Base-by-base conservation (phyloP, 345 rosid species). In the thale cress (Arabidopsis thaliana) region DNA sequence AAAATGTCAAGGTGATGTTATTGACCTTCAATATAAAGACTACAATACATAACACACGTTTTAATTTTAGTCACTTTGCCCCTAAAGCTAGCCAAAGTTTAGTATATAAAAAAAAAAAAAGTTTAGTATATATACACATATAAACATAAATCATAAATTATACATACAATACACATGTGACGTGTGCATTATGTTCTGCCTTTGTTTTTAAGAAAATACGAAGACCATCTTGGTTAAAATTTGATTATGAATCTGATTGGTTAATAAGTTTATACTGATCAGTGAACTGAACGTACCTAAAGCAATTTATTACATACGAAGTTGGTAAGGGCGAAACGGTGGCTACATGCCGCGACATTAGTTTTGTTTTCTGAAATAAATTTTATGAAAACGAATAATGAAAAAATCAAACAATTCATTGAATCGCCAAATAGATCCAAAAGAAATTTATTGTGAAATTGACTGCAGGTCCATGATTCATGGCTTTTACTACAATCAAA, bases 401-500 rank as follows among this genome's bases (percentile, higher is more conserved):
- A 62, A 45, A 45, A 41, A 41, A 52, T 42, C 25, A 61, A 62
- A 64, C 32, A 57, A 57, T 71, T 66, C 53, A 77, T 28, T 77
- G 53, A 63, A 38, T 70, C 14, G 30, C 36, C 67, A 70, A 56
- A 77, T 37, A 71, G 59, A 64, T 71, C 76, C 72, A 77, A 71
- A 77, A 64, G 2, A 57, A 64, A 71, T 56, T 77, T 14, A 71
- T 48, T 57, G 80, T 33, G 72, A 65, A 57, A 71, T 71, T 58
- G 80, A 77, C 80, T 50, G 37, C 28, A 77, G 28, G 55, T 71
- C 80, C 80, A 71, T 77, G 61, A 71, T 57, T 77, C 80, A 77
- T 77, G 80, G 80, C 76, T 71, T 77, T 77, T 64, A 71, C 72
- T 50, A 71, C 67, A 71, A 64, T 64, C 76, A 67, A 77, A 55